phyloP scores from a whole-genome alignment of 177 flowering plant genomes.

The Vitis hybrid region DNA sequence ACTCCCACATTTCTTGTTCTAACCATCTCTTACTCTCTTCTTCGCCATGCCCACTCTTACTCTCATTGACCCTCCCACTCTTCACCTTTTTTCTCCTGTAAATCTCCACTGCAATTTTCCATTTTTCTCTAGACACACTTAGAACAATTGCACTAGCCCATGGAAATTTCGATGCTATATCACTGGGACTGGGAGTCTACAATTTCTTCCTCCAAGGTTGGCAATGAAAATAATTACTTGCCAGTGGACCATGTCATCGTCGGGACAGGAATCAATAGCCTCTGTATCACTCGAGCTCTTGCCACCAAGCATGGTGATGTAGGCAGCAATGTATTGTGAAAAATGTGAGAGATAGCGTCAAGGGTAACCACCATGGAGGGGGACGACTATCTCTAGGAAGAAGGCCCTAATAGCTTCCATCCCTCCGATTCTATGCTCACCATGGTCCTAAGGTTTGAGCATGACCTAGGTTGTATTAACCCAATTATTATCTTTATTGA shows the following conservation, averaged over 20 bases:
- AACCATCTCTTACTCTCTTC: neutral
- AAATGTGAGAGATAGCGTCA: slow-evolving; percentile 81
- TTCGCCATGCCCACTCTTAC: slow-evolving; percentile 10
- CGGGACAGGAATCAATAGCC: slow-evolving; percentile 89
- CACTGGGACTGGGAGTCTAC: slow-evolving; percentile 16
- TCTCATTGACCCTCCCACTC: slow-evolving; percentile 11
- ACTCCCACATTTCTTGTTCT: too few relatives aligned
- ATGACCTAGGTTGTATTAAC: neutral
- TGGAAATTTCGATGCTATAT: slow-evolving; percentile 21
- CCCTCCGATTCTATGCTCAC: slow-evolving; percentile 85
- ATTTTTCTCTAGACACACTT: neutral
- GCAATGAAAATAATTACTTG: slow-evolving; percentile 11
- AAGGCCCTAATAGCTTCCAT: slow-evolving; percentile 96
- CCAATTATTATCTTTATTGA: neutral
- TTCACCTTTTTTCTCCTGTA: slow-evolving; percentile 6
- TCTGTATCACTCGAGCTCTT: slow-evolving; percentile 88
- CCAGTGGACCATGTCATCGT: slow-evolving; percentile 74
- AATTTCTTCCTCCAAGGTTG: slow-evolving; percentile 4
- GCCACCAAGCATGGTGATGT: slow-evolving; percentile 55
- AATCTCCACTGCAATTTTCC: neutral
- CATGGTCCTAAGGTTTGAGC: slow-evolving; percentile 38
- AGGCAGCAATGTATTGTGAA: slow-evolving; percentile 62
- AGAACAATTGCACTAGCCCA: neutral
- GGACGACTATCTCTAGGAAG: slow-evolving; percentile 93
- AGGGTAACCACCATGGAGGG: slow-evolving; percentile 79